Evolutionary conservation across 495 filamentous ascomycete species (phyloP), one percentile per base, ranked within the genome.

Genomic region (Parathielavia appendiculata): DNA sequence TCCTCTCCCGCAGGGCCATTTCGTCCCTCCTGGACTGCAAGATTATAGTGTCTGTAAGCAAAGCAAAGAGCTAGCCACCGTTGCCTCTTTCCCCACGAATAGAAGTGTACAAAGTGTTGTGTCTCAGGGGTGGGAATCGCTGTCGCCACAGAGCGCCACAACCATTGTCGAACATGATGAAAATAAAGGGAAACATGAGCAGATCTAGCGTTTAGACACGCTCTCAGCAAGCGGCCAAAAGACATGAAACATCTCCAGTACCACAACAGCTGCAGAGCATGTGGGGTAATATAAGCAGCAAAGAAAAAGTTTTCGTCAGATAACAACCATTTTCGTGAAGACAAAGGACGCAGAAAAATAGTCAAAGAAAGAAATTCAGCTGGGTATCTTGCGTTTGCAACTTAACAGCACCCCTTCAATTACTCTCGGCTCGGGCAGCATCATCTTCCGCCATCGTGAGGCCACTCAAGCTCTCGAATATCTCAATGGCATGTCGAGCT

Each of bases 341-440:
- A 34, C 10, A 22, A 34, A 38, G 35, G 23, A 57, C 20, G 30
- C 20, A 59, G 26, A 39, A 17, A 52, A 53, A 50, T 6, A 30
- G 26, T 30, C 26, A 34, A 49, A 40, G 34, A 58, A 51, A 36
- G 54, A 49, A 66, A 65, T 54, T 45, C 58, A 63, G 64, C 57
- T 55, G 67, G 69, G 69, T 71, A 71, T 71, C 69, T 68, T 69
- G 61, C 58, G 59, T 69, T 54, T 58, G 47, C 60, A 44, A 56
- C 40, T 62, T 58, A 44, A 48, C 40, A 50, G 57, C 44, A 51
- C 55, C 32, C 17, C 36, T 51, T 58, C 20, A 17, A 41, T 44
- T 26, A 17, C 52, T 41, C 40, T 46, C 50, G 41, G 39, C 7
- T 35, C 14, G 2, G 32, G 39, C 2, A 20, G n/a, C 2, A 20